These are phyloP conservation scores for Irpex sp. DNA, from an alignment of 1,284 basidiomycete genomes.

Conservation along the genomic window DNA sequence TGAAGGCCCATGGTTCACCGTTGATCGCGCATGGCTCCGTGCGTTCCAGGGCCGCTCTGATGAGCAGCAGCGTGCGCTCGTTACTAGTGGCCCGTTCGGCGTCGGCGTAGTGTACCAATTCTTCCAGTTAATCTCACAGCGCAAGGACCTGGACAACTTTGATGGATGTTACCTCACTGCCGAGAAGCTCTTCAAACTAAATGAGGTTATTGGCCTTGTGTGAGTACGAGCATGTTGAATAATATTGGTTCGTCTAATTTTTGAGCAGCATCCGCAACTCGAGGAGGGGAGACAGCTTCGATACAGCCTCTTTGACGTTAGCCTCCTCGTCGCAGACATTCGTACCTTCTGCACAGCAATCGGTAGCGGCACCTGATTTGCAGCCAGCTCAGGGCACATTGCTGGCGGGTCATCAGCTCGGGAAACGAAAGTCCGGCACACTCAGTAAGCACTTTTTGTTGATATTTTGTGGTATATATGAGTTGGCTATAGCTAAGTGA, in stretches of 20 bases:
- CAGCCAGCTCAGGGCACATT: too few species aligned
- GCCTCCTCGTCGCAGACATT: background rate
- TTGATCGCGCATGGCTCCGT: slow-evolving; percentile 7
- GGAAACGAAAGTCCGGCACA: background rate
- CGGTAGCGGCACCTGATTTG: too few species aligned
- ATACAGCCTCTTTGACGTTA: background rate
- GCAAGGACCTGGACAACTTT: background rate
- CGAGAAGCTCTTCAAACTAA: background rate
- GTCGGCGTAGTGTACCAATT: background rate
- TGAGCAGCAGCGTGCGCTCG: background rate
- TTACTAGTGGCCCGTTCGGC: background rate
- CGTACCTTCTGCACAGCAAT: background rate
- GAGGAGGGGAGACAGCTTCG: too few species aligned
- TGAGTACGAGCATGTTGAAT: background rate
- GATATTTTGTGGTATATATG: background rate
- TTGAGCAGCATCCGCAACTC: background rate
- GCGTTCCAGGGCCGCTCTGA: slow-evolving; percentile 5
- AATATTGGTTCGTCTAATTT: background rate
- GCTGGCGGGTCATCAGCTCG: background rate
- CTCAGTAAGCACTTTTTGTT: background rate
- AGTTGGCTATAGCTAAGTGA: background rate
- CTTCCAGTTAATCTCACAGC: background rate
- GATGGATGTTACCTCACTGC: background rate
- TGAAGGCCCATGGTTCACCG: slow-evolving; percentile 8
- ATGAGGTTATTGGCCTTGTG: background rate